Base-by-base conservation (phyloP, 2,329 filamentous ascomycete species). In the Hypocreales sp. region DNA sequence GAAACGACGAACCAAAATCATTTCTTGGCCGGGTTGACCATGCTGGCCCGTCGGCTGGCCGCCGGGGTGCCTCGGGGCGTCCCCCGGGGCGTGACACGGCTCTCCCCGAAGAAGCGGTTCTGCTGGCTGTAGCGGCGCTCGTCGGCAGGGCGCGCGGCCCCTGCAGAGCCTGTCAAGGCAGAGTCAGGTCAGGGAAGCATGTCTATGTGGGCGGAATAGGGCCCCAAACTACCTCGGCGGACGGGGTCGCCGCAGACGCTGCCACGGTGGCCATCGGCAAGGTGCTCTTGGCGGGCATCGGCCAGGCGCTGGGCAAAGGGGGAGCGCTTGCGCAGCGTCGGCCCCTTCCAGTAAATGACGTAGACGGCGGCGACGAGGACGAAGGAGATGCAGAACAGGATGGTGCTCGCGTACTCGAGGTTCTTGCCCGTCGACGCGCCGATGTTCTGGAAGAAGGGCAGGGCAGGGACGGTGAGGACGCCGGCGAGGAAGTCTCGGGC, bases 401-500 rank as follows among this genome's bases (percentile, higher is more conserved):
- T 75, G 0, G 71, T 77, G 4, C 60, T 67, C 1, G 72, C 71
- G 31, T 71, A 65, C 36, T 70, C 61, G 2, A 78, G 50, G 25
- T 67, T 60, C 35, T 60, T 58, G 11, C 57, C 55, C 15, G 60
- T 47, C 4, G 38, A 44, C 2, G 38, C 56, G 16, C 53, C 54
- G 12, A 77, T 71, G 38, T 75, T 69, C 25, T 51, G 42, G 47
- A 72, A 74, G 50, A 75, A 72, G 0, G 77, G 76, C 0, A 65
- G 65, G 0, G 76, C 70, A 10, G 73, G 75, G 26, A 81, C 59
- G 1, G 76, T 78, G 2, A 80, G 64, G 7, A 81, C 60, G 48
- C 79, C 78, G 2, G 78, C 79, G 0, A 83, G 55, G 49, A 82
- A 73, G 42, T 83, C 78, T 37, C 79, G 64, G 3, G 75, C 64